Conservation (phyloP, 2,329 filamentous ascomycete genomes). For the Cylindrodendrum hubeiense region DNA sequence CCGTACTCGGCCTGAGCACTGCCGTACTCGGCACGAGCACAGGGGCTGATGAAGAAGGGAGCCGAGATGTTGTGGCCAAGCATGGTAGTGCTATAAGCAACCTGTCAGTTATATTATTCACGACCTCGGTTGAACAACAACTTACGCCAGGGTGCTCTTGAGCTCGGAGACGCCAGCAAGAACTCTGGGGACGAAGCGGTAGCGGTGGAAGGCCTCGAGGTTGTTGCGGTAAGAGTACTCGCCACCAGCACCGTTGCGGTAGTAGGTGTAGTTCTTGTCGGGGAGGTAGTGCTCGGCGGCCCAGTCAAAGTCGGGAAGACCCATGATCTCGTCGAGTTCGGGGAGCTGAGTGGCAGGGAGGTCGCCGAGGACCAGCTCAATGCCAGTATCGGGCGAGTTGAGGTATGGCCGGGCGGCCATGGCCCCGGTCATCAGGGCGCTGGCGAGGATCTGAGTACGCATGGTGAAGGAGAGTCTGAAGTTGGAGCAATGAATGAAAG, state of each 20-base stretch:
- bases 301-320: constrained; percentile 67
- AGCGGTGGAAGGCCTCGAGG: constrained; percentile 65
- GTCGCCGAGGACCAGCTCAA: constrained; percentile 53
- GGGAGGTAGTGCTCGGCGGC: constrained; percentile 63
- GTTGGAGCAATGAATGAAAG: constrained; percentile 7
- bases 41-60: constrained; percentile 68
- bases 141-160: constrained; percentile 52
- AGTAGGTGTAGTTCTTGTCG: constrained; percentile 64
- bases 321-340: constrained; percentile 57
- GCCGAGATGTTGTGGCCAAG: constrained; percentile 65
- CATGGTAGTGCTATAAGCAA: constrained; percentile 57
- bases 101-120: constrained; percentile 9
- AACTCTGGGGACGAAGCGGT: constrained; percentile 60
- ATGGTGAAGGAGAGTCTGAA: constrained; percentile 33
- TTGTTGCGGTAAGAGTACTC: constrained; percentile 70
- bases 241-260: constrained; percentile 66
- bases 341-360: constrained; percentile 54
- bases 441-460: constrained; percentile 39
- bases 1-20: constrained; percentile 62
- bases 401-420: constrained; percentile 58
- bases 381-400: constrained; percentile 60
- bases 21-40: constrained; percentile 58
- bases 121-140: neutral
- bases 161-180: constrained; percentile 63
- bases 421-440: constrained; percentile 50